Conservation (phyloP, 1,284 basidiomycete genomes). For the Cryptococcus neoformans region DNA sequence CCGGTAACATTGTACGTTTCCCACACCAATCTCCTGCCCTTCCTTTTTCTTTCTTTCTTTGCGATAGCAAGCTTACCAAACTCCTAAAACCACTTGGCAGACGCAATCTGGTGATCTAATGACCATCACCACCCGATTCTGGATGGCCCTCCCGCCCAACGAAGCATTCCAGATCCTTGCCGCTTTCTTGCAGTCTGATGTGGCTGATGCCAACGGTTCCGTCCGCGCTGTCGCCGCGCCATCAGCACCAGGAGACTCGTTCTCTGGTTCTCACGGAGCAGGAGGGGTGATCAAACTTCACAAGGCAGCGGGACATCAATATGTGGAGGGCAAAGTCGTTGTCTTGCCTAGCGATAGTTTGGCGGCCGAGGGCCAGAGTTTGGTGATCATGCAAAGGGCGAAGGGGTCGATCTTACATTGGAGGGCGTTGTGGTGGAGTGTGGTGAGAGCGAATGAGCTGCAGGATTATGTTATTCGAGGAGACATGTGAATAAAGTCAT, state of each 20-base stretch:
- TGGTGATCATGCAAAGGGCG: conserved; percentile 38
- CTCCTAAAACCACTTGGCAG: conserved; percentile 11
- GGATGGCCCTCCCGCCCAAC: conserved; percentile 29
- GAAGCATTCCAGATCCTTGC: conserved; percentile 30
- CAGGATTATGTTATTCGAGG: conserved; percentile 39
- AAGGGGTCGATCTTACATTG: conserved; percentile 48
- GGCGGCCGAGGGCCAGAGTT: conserved; percentile 27
- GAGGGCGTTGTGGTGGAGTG: conserved; percentile 46
- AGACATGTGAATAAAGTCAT: conserved; percentile 13
- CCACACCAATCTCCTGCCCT: neutral
- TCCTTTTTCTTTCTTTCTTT: neutral
- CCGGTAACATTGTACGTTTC: conserved; percentile 43
- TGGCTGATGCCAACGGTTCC: conserved; percentile 27
- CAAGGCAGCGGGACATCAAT: conserved; percentile 38
- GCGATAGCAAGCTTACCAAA: neutral
- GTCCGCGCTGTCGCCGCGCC: neutral
- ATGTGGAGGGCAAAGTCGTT: conserved; percentile 33
- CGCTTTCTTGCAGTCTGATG: conserved; percentile 20
- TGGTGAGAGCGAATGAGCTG: conserved; percentile 33
- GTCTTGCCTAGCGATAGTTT: conserved; percentile 32
- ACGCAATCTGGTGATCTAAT: conserved; percentile 44
- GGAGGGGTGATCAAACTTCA: conserved; percentile 21
- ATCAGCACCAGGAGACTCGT: neutral
- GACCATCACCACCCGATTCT: conserved; percentile 44
- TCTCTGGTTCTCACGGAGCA: neutral